Base-by-base conservation (phyloP, 495 filamentous ascomycete genomes). In the Xylaria telfairii region DNA sequence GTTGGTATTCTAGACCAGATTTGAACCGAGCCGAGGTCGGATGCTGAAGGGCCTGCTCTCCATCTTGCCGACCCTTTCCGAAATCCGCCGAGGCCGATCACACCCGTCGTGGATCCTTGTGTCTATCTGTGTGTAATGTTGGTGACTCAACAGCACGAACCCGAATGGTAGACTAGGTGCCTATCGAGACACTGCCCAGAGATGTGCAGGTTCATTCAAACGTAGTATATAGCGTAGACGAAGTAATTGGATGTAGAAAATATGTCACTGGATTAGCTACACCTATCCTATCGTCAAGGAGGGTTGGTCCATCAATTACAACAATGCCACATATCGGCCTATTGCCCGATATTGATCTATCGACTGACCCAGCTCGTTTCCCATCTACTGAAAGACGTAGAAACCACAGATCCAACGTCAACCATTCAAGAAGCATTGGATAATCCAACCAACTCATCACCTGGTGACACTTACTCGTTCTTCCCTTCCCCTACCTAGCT, bases 1-100 rank as follows among this genome's bases (percentile, higher is more conserved):
- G 26, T 28, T 54, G 47, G n/a, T 32, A 37, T 66, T 57, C 47
- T 42, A 19, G 26, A 15, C 5, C 51, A 47, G 28, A 61, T 32
- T 8, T 37, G 54, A 47, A 44, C 67, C 67, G 49, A 70, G 46
- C 68, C 68, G 68, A 70, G 57, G 57, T 70, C 68, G 68, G 67
- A 62, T 64, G 15, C 15, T 24, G n/a, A 21, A 19, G 28, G n/a
- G n/a, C 17, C 34, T 19, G n/a, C 34, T 49, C 54, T 53, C 42
- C 56, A 26, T 53, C 42, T 56, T 53, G 49, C 68, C 68, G 68
- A 70, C 42, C 19, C 46, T 64, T 64, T 56, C 68, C 59, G 68
- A 64, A 34, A 53, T 34, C 67, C 37, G 56, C 67, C 44, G 68
- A 51, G 26, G 65, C 47, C 65, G 65, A 44, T 67, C 32, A 19